Percentiles rank a stretch among this genome's conserved stretches.
Evolutionary conservation across 2,329 filamentous ascomycete species (phyloP).

Genomic region (Pleomassaria siparia): DNA sequence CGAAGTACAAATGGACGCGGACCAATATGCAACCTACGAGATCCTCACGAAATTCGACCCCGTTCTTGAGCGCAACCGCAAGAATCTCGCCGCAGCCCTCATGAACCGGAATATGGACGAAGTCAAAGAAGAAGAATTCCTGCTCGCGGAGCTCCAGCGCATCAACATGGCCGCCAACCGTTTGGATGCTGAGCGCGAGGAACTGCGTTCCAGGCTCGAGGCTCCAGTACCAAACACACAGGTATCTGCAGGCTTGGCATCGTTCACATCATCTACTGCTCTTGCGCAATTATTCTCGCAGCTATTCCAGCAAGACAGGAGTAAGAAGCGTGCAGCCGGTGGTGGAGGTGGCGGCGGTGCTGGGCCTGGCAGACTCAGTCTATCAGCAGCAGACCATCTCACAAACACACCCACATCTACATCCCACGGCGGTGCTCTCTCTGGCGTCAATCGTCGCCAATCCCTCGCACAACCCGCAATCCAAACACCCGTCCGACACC

Average conservation of each 20-base stretch:
- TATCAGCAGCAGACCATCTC: conserved; percentile 41
- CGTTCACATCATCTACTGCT: conserved; percentile 78
- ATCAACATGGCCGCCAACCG: conserved; percentile 85
- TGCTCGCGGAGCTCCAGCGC: conserved; percentile 87
- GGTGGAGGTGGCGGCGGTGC: conserved; percentile 20
- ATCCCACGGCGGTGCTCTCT: conserved; percentile 26
- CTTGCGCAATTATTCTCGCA: conserved; percentile 79
- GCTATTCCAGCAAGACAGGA: conserved; percentile 79
- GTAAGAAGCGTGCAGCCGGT: conserved; percentile 72
- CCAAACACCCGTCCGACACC: conserved; percentile 47
- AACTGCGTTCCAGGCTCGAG: conserved; percentile 84
- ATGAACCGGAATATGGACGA: conserved; percentile 82
- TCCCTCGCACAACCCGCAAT: conserved; percentile 40
- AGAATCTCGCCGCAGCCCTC: conserved; percentile 79
- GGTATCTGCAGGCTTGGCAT: conserved; percentile 42
- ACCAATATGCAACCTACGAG: conserved; percentile 81
- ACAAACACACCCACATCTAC: conserved; percentile 37
- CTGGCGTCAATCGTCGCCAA: conserved; percentile 38
- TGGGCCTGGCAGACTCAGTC: conserved; percentile 39
- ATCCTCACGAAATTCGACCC: conserved; percentile 86
- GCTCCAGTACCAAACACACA: conserved; percentile 65
- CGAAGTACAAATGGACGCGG: conserved; percentile 69
- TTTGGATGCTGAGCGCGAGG: conserved; percentile 83
- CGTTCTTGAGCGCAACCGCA: conserved; percentile 74
- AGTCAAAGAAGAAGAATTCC: conserved; percentile 84